A percentile compares a stretch with the other conserved stretches of the same genome.
Evolutionary conservation across 805 yeast genomes (phyloP).

Genomic region (Pichia ethanolica): DNA sequence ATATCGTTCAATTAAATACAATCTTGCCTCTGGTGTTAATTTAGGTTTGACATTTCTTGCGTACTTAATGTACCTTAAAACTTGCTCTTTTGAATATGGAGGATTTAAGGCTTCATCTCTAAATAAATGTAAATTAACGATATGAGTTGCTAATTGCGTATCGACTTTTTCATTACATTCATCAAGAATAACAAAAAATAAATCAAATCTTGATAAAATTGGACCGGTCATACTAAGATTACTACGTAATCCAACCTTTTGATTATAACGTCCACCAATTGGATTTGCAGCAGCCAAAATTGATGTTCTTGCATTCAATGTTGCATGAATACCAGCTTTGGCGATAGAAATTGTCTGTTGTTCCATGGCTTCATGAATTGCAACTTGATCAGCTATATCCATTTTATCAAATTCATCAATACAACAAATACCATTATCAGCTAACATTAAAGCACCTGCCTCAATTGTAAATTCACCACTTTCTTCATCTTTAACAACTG

Average conservation of each 20-base stretch:
- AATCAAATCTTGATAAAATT: slow-evolving; percentile 95
- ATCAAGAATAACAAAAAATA: slow-evolving; percentile 89
- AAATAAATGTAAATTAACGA: slow-evolving; percentile 85
- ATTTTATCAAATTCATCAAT: slow-evolving; percentile 98
- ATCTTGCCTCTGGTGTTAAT: slow-evolving; percentile 75
- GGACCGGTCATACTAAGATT: slow-evolving; percentile 96
- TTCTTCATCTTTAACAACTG: slow-evolving; percentile 95
- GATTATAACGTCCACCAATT: slow-evolving; percentile 90
- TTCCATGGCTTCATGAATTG: slow-evolving; percentile 99
- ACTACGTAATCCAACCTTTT: slow-evolving; percentile 74
- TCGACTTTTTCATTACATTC: slow-evolving; percentile 91
- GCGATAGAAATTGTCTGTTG: slow-evolving; percentile 98
- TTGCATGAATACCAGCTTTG: slow-evolving; percentile 97
- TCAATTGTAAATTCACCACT: slow-evolving; percentile 95
- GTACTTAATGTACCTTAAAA: slow-evolving; percentile 80
- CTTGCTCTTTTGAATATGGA: slow-evolving; percentile 82
- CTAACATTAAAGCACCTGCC: slow-evolving; percentile 97
- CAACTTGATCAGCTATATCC: slow-evolving; percentile 94
- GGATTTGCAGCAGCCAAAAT: slow-evolving; percentile 99
- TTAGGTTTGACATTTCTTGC: slow-evolving; percentile 90
- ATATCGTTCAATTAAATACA: slow-evolving; percentile 66
- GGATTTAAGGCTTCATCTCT: slow-evolving; percentile 87
- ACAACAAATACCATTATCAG: slow-evolving; percentile 97
- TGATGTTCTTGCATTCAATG: slow-evolving; percentile 92
- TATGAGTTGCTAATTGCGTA: slow-evolving; percentile 84